phyloP scores from a whole-genome alignment of 768 basidiomycete genomes.

The Suillus ampliporus region DNA sequence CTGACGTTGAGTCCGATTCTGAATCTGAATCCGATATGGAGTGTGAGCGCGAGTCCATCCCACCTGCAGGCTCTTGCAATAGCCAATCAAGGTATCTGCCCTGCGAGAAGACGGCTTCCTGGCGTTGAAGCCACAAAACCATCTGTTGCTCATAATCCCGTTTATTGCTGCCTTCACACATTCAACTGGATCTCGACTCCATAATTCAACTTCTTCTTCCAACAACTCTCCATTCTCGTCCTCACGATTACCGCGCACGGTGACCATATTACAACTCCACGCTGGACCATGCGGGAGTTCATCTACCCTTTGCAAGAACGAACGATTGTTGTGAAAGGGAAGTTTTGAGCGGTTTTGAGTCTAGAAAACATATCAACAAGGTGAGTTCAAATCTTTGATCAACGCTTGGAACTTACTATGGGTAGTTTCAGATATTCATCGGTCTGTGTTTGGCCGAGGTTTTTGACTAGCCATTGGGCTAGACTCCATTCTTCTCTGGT shows the following conservation, averaged over 20 bases:
- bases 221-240: constrained; percentile 16
- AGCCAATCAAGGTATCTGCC: constrained; percentile 34
- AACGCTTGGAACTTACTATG: constrained; percentile 22
- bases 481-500: constrained; percentile 42
- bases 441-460: constrained; percentile 37
- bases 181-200: constrained; percentile 26
- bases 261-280: constrained; percentile 29
- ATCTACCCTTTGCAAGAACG: constrained; percentile 29
- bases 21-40: neutral
- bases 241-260: constrained; percentile 22
- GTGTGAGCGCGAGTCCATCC: neutral
- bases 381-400: neutral
- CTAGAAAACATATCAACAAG: neutral
- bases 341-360: constrained; percentile 13
- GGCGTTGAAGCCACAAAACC: constrained; percentile 27
- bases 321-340: constrained; percentile 35
- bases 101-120: constrained; percentile 39
- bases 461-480: constrained; percentile 37
- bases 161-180: constrained; percentile 29
- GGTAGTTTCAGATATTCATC: constrained; percentile 36
- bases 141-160: constrained; percentile 43
- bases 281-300: constrained; percentile 24
- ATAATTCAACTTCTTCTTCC: constrained; percentile 30
- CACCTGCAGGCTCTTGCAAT: neutral
- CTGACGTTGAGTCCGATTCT: neutral